Evolutionary conservation across 768 basidiomycete species (phyloP), one percentile per base, ranked within the genome.

Genomic region (Psilocybe cyanescens): DNA sequence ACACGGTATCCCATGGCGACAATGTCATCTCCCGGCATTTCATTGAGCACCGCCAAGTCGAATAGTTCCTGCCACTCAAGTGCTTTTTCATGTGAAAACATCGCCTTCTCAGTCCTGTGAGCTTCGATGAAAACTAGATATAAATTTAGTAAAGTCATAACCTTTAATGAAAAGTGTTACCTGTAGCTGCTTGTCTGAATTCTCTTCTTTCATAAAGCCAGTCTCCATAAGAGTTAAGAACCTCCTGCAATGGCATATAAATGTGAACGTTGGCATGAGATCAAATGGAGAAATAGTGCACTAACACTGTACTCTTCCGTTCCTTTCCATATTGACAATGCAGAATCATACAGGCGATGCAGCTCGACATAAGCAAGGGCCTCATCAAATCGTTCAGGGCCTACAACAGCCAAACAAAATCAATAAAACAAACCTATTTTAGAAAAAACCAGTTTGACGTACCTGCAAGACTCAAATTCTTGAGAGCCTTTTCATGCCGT

Each of bases 31-130:
- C 76, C 75, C 0, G 79, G 60, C 8, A 85, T 67, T 2, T 81
- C 75, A 51, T 84, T 80, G 29, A 79, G 79, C 19, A 83, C 67
- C 2, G 91, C 91, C 29, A 97, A 77, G 28, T 92, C 88, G 72
- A 99, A 98, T 0, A 97, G 78, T 65, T 96, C 94, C 68, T 91
- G 88, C 97, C 97, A 99, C 57, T 91, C 86, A 33, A 94, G 77
- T 0, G 91, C 91, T 58, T 88, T 90, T 73, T 98, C 96, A 68
- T 95, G 87, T 0, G 96, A 89, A 8, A 90, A 80, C 84, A 99
- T 88, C 1, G 96, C 94, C 62, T 94, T 95, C 4, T 79, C 70
- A 1, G 78, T 75, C 56, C 85, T 79, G 3, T 75, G 72, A 7
- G 91, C 93, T 64, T 93, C 84, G 0, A 84, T 73, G 75, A 95